These are phyloP conservation scores for Corynespora cassiicola DNA, from an alignment of 2,329 filamentous ascomycete species.

Conservation along the genomic window DNA sequence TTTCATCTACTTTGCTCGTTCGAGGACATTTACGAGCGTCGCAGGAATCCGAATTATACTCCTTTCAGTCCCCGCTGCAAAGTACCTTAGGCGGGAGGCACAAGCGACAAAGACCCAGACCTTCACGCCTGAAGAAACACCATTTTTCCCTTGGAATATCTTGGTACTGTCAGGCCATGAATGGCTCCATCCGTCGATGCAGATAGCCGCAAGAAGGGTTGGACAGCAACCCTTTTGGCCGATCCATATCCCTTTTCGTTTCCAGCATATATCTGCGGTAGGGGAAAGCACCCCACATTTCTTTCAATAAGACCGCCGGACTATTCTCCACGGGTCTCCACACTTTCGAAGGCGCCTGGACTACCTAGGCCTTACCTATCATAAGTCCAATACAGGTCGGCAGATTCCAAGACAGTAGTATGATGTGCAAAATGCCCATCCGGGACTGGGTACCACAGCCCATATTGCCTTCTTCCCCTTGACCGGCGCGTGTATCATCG, in stretches of 20 bases:
- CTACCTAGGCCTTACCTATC: slow-evolving; percentile 15
- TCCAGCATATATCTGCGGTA: slow-evolving; percentile 10
- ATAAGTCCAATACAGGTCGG: neutral
- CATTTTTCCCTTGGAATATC: slow-evolving; percentile 7
- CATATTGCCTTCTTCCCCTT: slow-evolving; percentile 23
- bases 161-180: slow-evolving; percentile 10
- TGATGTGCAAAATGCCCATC: slow-evolving; percentile 21
- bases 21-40: no score
- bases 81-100: slow-evolving; percentile 18
- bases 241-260: slow-evolving; percentile 1
- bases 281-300: slow-evolving; percentile 15
- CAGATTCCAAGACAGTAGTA: slow-evolving; percentile 10
- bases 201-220: no score
- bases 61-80: no score
- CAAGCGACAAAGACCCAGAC: slow-evolving; percentile 22
- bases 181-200: slow-evolving; percentile 1
- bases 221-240: no score
- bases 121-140: slow-evolving; percentile 2
- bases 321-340: slow-evolving; percentile 5
- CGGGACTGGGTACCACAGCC: slow-evolving; percentile 22
- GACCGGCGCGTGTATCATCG: slow-evolving; percentile 15
- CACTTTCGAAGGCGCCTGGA: slow-evolving; percentile 9
- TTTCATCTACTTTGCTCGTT: no score
- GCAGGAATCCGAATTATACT: slow-evolving; percentile 5
- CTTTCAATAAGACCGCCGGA: slow-evolving; percentile 8